Conservation (phyloP, 805 yeast species). For the Priceomyces castillae region DNA sequence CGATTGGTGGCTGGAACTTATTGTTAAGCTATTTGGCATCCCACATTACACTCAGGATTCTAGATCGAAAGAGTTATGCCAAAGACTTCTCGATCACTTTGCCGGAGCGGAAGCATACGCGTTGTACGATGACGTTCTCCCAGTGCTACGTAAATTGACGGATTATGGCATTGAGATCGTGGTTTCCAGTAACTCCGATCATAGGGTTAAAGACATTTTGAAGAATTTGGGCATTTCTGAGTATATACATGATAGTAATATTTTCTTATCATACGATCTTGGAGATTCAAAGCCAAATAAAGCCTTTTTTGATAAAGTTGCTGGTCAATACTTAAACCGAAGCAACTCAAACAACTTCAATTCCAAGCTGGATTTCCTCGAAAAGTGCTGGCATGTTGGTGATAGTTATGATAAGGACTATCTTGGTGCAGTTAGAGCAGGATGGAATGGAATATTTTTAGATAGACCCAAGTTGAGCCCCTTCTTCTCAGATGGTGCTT, state of each 20-base stretch:
- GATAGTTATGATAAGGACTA: conserved; percentile 58
- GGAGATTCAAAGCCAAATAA: conserved; percentile 53
- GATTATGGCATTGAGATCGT: conserved; percentile 36
- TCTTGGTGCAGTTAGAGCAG: conserved; percentile 49
- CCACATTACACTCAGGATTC: conserved; percentile 13
- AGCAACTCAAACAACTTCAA: conserved; percentile 6
- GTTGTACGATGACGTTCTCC: conserved; percentile 52
- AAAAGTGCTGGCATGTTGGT: conserved; percentile 61
- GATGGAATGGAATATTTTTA: conserved; percentile 59
- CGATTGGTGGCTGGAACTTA: conserved; percentile 60
- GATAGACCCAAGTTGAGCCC: conserved; percentile 38
- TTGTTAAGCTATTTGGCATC: conserved; percentile 43
- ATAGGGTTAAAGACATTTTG: conserved; percentile 45
- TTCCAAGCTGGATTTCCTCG: conserved; percentile 10
- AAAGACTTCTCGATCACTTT: conserved; percentile 47
- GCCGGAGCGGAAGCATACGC: conserved; percentile 50
- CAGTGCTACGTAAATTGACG: conserved; percentile 36
- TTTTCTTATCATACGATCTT: conserved; percentile 57
- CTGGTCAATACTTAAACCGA: conserved; percentile 6
- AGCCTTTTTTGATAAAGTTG: conserved; percentile 37
- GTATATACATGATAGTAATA: conserved; percentile 35
- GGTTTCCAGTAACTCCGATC: conserved; percentile 63
- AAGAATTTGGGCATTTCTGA: conserved; percentile 43
- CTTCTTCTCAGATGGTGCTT: conserved; percentile 10
- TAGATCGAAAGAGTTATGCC: conserved; percentile 37